phyloP scores from a whole-genome alignment of 208 protist species.

The Phytomonas sp. region DNA sequence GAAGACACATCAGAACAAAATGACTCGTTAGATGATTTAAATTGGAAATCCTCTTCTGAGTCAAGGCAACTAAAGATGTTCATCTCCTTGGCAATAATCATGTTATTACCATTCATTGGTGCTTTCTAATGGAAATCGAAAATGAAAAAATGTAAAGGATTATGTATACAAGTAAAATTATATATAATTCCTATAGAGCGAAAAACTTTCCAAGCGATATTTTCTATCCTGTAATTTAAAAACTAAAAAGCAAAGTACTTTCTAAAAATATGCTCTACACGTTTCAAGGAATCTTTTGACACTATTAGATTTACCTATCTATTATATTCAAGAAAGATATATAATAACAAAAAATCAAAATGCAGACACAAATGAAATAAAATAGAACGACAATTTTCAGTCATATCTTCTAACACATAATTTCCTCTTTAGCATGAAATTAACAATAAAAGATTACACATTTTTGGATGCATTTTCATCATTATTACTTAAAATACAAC shows the following conservation, averaged over 20 bases:
- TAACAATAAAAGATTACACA: neutral
- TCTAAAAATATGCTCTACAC: neutral
- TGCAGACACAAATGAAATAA: neutral
- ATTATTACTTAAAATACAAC: neutral
- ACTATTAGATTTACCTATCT: neutral
- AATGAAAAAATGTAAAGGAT: neutral
- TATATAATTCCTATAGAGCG: neutral
- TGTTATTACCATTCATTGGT: neutral
- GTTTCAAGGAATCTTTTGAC: neutral
- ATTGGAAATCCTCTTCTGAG: neutral
- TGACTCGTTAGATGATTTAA: neutral
- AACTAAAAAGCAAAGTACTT: conserved; percentile 10
- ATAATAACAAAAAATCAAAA: neutral
- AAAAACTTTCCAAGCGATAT: neutral
- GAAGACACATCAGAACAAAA: conserved; percentile 2
- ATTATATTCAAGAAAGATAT: neutral
- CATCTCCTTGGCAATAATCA: neutral
- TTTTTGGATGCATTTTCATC: neutral
- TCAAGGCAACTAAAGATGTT: neutral
- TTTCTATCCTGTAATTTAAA: neutral
- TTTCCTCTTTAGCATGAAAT: neutral
- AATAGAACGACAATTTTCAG: neutral
- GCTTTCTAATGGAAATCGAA: neutral
- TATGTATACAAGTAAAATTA: neutral
- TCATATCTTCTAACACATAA: neutral